phyloP scores from a whole-genome alignment of 2,329 filamentous ascomycete species.

The Ampelomyces quisqualis region DNA sequence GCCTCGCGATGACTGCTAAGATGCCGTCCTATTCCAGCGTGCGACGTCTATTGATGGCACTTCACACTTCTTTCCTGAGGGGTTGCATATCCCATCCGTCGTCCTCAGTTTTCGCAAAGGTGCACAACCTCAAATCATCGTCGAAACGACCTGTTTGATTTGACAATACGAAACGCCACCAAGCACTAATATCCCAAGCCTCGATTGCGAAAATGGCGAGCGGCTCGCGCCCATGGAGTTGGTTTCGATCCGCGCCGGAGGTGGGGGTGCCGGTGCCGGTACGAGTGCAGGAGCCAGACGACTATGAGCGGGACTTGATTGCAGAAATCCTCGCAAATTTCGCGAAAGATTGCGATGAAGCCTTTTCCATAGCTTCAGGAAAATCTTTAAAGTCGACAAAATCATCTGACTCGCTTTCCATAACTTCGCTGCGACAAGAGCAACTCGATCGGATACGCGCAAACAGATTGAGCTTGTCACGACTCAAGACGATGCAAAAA shows the following conservation, averaged over 20 bases:
- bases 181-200: not conserved
- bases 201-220: not conserved
- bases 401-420: too few relatives aligned
- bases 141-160: too few relatives aligned
- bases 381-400: too few relatives aligned
- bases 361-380: conserved; percentile 16
- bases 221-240: not conserved
- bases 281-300: too few relatives aligned
- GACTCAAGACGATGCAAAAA: too few relatives aligned
- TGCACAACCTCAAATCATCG: too few relatives aligned
- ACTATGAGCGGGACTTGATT: conserved; percentile 17
- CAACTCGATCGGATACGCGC: too few relatives aligned
- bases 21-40: not conserved
- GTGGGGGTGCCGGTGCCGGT: not conserved
- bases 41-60: not conserved
- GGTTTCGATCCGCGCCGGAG: not conserved
- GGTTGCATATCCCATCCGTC: not conserved
- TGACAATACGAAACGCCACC: not conserved
- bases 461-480: conserved; percentile 13
- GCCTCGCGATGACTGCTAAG: not conserved
- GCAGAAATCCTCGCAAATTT: conserved; percentile 20
- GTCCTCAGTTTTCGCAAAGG: too few relatives aligned
- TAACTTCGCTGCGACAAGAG: too few relatives aligned
- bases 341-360: conserved; percentile 14
- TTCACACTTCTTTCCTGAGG: not conserved